These are phyloP conservation scores for Candolleomyces aberdarensis DNA, from an alignment of 768 basidiomycete genomes.

Conservation along the genomic window DNA sequence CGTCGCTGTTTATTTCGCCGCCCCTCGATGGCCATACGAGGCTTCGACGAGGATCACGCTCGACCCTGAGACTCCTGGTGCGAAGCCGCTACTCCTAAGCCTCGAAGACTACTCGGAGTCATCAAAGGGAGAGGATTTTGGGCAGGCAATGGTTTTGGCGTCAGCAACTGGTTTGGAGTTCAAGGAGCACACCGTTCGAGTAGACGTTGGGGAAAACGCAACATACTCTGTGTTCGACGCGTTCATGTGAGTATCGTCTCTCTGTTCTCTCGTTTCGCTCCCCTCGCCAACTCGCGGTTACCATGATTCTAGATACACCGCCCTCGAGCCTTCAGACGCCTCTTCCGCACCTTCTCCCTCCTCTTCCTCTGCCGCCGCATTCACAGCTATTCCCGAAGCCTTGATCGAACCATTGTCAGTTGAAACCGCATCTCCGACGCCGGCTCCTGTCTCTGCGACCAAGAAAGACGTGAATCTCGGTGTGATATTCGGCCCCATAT, in stretches of 20 bases:
- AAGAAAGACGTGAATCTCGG: slow-evolving; percentile 2
- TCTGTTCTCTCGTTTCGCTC: not conserved
- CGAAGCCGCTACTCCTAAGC: not conserved
- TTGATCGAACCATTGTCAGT: not conserved
- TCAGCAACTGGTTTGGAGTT: not conserved
- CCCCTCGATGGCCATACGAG: slow-evolving; percentile 43
- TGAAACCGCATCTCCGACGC: not conserved
- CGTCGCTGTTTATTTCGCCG: slow-evolving; percentile 40
- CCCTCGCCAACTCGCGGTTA: not conserved
- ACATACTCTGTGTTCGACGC: slow-evolving; percentile 5
- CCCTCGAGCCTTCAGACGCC: not conserved
- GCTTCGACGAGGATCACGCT: slow-evolving; percentile 38
- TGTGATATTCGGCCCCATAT: not conserved
- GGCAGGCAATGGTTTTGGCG: slow-evolving; percentile 1
- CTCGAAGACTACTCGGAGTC: slow-evolving; percentile 2
- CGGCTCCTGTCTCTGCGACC: not conserved
- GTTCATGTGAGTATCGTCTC: not conserved
- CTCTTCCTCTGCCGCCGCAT: slow-evolving; percentile 1
- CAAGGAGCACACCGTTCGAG: slow-evolving; percentile 4
- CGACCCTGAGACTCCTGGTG: slow-evolving; percentile 17
- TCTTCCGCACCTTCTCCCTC: not conserved
- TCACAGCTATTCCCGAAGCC: not conserved
- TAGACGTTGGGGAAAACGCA: not conserved
- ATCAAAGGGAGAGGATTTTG: not conserved
- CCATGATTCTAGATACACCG: slow-evolving; percentile 1